Evolutionary conservation across 352 stramenopile species (phyloP).

Genomic region (Plasmopara viticola): DNA sequence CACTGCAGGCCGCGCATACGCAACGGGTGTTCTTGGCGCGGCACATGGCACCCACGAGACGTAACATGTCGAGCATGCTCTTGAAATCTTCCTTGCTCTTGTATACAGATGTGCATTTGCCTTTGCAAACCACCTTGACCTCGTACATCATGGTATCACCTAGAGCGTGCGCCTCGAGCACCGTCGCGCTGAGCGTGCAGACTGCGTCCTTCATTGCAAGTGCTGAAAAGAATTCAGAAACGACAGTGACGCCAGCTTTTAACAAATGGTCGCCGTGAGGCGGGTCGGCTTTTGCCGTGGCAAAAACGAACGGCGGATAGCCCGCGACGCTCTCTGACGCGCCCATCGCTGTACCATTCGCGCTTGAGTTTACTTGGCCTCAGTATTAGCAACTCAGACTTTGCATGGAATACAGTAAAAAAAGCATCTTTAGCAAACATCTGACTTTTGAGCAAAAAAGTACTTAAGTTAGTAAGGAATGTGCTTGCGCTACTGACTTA

Average conservation of each 20-base stretch:
- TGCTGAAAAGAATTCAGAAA: not conserved
- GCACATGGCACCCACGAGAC: slow-evolving; percentile 66
- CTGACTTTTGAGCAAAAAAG: not conserved
- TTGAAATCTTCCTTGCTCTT: slow-evolving; percentile 84
- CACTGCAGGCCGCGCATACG: slow-evolving; percentile 46
- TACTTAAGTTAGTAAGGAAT: no score
- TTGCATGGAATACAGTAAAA: slow-evolving; percentile 14
- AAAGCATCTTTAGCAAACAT: slow-evolving; percentile 9
- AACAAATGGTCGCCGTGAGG: slow-evolving; percentile 13
- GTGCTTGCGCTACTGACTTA: no score
- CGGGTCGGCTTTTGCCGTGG: not conserved
- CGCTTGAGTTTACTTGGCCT: slow-evolving; percentile 6
- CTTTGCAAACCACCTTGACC: slow-evolving; percentile 70
- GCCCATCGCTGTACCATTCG: slow-evolving; percentile 5
- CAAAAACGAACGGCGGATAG: slow-evolving; percentile 26
- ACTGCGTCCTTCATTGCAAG: slow-evolving; percentile 41
- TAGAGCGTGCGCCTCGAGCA: slow-evolving; percentile 59
- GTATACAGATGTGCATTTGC: slow-evolving; percentile 69
- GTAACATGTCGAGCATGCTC: slow-evolving; percentile 77
- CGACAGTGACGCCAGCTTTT: slow-evolving; percentile 9
- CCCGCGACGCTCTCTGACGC: slow-evolving; percentile 9
- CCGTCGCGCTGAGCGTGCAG: slow-evolving; percentile 39
- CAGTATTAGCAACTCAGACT: slow-evolving; percentile 17
- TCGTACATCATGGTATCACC: slow-evolving; percentile 78
- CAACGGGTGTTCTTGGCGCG: slow-evolving; percentile 44